Base-by-base conservation (phyloP, 345 rosid genomes). In the Aquilaria malaccensis region DNA sequence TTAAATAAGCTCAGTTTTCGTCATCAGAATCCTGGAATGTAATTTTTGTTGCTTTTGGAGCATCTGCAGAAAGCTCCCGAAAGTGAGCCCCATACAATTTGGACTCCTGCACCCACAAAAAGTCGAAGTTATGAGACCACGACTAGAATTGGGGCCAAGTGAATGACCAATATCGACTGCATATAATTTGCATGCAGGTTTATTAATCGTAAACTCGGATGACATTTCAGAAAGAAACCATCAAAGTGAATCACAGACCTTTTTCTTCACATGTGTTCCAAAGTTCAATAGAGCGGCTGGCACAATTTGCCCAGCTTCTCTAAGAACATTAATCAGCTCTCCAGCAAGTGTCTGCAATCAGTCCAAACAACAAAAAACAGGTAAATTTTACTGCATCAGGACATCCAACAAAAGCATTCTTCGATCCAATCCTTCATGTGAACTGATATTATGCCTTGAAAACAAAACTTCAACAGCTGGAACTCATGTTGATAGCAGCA, bases 41-140 rank as follows among this genome's bases (percentile, higher is more conserved):
- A 48, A 85, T 90, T 61, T 83, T 90, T 13, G 62, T 94, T 32
- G 97, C 79, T 72, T 94, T 88, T 22, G 95, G 99, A 66, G 97
- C 97, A 83, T 88, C 85, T 11, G 84, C 92, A 31, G 89, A 59
- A 41, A 94, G 84, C 78, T 94, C 99, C 77, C 78, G 86, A 75
- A 81, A 90, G 76, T 90, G 96, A 66, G 96, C 86, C n/a, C 99
- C 99, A 43, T 94, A 90, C 37, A 94, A 76, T 73, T 94, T 90
- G 2, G 97, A 90, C 61, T 94, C 99, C 97, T 90, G 70, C 74
- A 71, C 14, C 43, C 11, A 32, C 33, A 37, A 57, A 59, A 15
- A 13, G 14, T 54, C 32, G 31, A 56, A 37, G 13, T 33, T 7
- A 41, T 43, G 53, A 45, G n/a, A 1, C 55, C 22, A 2, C 7